These are phyloP conservation scores for Oryza meridionalis DNA, from an alignment of 176 grass and related monocot species.

Conservation along the genomic window DNA sequence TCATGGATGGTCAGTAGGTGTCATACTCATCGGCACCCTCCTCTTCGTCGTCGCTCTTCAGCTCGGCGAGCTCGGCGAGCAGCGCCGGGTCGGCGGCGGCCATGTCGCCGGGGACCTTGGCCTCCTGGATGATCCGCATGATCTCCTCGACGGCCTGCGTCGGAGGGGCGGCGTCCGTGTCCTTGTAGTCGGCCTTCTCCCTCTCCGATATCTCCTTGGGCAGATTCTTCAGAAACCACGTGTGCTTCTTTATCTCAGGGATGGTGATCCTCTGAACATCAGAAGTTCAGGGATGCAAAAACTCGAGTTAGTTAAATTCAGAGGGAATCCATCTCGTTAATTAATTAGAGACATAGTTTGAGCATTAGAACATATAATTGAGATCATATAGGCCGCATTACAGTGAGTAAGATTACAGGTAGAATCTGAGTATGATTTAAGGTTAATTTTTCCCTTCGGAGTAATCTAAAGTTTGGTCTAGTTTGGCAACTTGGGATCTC, in stretches of 20 bases:
- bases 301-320: conserved; percentile 2
- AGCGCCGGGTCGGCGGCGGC: conserved; percentile 34
- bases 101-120: conserved; percentile 60
- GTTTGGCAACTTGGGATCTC: background rate
- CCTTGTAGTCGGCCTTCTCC: conserved; percentile 63
- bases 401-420: background rate
- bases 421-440: background rate
- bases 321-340: conserved; percentile 15
- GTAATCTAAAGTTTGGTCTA: conserved; percentile 13
- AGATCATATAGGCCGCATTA: background rate
- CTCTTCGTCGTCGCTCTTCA: conserved; percentile 59
- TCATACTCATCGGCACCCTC: conserved; percentile 33
- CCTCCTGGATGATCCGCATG: conserved; percentile 82
- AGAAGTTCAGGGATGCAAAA: background rate
- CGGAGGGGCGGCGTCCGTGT: conserved; percentile 7
- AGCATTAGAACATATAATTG: background rate
- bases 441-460: background rate
- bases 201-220: conserved; percentile 73
- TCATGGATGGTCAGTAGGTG: conserved; percentile 36
- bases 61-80: conserved; percentile 52
- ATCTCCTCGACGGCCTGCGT: conserved; percentile 75
- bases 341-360: background rate
- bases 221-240: conserved; percentile 88
- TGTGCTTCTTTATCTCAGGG: conserved; percentile 88
- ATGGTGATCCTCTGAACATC: conserved; percentile 81